Base-by-base conservation (phyloP, 345 rosid species). In the Eucalyptus paniculata region DNA sequence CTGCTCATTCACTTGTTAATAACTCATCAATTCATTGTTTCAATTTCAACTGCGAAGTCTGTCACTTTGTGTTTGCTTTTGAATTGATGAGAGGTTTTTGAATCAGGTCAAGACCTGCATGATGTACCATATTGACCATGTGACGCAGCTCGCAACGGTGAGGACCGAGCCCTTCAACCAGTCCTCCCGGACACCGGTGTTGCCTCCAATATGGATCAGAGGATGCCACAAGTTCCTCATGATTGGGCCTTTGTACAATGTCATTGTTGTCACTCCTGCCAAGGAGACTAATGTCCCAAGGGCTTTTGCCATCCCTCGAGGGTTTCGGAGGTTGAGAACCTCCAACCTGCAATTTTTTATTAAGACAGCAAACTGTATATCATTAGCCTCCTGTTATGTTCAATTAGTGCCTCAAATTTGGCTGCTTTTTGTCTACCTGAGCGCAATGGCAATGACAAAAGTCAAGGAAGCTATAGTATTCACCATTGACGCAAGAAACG, bases 141-240 rank as follows among this genome's bases (percentile, higher is more conserved):
- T 62, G 87, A 96, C 40, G 93, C 98, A 94, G 91, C 98, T 95
- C 11, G 93, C 92, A 86, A 94, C 91, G 2, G 93, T 90, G 42
- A 96, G 95, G 86, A 95, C 50, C 15, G 98, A 94, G 77, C 97
- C 98, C 90, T 93, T 93, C 54, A 94, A 44, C 98, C 97, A 95
- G 88, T 91, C 86, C 88, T 93, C 94, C 12, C 92, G 95, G 89
- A 65, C 82, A 47, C 37, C 6, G 5, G 91, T 45, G 67, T 54
- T 90, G 47, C 91, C 91, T 81, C 91, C 86, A 86, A 94, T 88
- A 13, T 91, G 94, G 53, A 95, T 88, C 28, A 90, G 88, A 89
- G 97, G 93, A 51, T 87, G 90, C 93, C 93, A 88, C 40, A 89
- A 88, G 88, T 86, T 92, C 90, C 91, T 91, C 86, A 94, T 82